Conservation (phyloP, 768 basidiomycete species). For the Atractiella rhizophila region DNA sequence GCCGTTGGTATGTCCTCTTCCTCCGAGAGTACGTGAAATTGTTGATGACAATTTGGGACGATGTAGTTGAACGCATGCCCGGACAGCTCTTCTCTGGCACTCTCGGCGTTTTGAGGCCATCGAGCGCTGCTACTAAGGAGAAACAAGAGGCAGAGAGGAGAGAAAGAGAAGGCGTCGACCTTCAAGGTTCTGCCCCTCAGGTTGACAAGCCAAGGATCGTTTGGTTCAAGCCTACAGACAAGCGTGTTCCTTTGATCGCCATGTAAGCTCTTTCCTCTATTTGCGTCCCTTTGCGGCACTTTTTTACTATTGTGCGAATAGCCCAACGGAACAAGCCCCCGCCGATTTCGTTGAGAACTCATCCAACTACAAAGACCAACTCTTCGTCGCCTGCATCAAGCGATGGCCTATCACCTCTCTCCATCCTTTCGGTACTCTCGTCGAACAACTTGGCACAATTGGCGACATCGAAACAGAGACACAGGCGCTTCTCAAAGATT, state of each 20-base stretch:
- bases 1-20: too few species aligned
- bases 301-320: background rate
- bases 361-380: conserved; percentile 61
- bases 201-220: conserved; percentile 89
- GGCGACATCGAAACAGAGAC: conserved; percentile 98
- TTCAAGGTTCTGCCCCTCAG: conserved; percentile 34
- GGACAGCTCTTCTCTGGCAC: conserved; percentile 96
- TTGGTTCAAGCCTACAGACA: conserved; percentile 99
- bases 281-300: background rate
- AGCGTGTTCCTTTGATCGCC: conserved; percentile 91
- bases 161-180: conserved; percentile 76
- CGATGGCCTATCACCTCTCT: conserved; percentile 67
- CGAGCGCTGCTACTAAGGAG: conserved; percentile 90
- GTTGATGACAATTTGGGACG: too few species aligned
- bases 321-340: conserved; percentile 72
- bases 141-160: conserved; percentile 94
- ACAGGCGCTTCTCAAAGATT: conserved; percentile 86
- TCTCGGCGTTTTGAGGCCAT: conserved; percentile 76
- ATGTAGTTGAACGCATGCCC: conserved; percentile 96
- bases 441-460: conserved; percentile 90
- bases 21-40: too few species aligned
- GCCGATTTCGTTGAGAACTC: conserved; percentile 82
- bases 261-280: conserved; percentile 32
- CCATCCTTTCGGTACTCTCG: conserved; percentile 93
- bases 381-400: conserved; percentile 96